phyloP scores from a whole-genome alignment of 2,329 filamentous ascomycete genomes.

The Phialemoniopsis sp. region DNA sequence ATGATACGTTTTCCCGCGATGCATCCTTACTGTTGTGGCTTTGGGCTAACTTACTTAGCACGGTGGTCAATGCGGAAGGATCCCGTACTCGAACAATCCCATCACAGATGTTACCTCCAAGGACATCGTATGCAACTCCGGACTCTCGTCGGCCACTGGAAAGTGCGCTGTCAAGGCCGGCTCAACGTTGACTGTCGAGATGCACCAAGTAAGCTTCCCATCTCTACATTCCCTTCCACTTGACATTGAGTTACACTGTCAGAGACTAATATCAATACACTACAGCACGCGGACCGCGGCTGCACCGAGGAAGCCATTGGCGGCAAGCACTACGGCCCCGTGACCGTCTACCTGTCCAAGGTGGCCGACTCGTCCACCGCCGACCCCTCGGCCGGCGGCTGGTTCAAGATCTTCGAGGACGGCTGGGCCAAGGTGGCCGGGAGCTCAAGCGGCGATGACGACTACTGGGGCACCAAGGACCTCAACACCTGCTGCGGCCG shows the following conservation, averaged over 20 bases:
- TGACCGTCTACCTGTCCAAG: constrained; percentile 43
- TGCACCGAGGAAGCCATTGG: constrained; percentile 45
- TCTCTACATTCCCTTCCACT: not conserved
- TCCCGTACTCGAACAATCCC: constrained; percentile 42
- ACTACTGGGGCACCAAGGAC: constrained; percentile 41
- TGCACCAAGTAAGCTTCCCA: constrained; percentile 35
- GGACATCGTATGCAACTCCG: constrained; percentile 37
- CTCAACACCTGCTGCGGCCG: constrained; percentile 34
- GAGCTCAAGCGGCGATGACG: constrained; percentile 31
- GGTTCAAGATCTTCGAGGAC: constrained; percentile 49
- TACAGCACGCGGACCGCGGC: constrained; percentile 33
- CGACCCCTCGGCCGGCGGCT: constrained; percentile 31
- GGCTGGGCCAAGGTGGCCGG: constrained; percentile 30
- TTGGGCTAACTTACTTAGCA: no score
- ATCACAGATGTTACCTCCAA: constrained; percentile 33
- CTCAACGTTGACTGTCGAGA: constrained; percentile 43
- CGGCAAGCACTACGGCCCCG: constrained; percentile 46
- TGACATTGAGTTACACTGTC: not conserved
- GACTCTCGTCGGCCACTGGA: constrained; percentile 20
- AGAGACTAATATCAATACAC: constrained; percentile 2
- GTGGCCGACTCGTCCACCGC: constrained; percentile 40
- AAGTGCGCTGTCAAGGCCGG: constrained; percentile 41
- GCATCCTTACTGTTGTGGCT: no score
- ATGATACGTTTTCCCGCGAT: constrained; percentile 19
- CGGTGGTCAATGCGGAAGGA: constrained; percentile 15